These are phyloP conservation scores for Hymenoscyphus linearis DNA, from an alignment of 2,329 filamentous ascomycete species.

Conservation along the genomic window DNA sequence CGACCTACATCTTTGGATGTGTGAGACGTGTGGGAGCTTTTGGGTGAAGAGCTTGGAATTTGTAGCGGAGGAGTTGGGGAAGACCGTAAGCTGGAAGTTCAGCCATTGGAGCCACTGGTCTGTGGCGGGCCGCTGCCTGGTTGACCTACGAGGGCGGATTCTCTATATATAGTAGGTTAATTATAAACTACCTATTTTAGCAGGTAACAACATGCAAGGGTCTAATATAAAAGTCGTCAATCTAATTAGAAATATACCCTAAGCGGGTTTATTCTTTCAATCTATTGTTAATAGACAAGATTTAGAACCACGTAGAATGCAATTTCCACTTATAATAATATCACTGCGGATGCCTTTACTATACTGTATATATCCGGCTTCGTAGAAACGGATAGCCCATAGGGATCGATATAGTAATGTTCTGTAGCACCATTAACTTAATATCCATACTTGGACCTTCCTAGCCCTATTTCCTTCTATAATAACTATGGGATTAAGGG, in stretches of 20 bases:
- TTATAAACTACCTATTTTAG: not conserved
- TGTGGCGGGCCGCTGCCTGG: not conserved
- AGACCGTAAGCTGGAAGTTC: constrained; percentile 5
- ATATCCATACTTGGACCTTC: not conserved
- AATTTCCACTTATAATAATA: not conserved
- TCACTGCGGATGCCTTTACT: no score
- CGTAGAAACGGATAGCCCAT: not conserved
- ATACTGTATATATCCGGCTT: no score
- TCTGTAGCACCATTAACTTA: not conserved
- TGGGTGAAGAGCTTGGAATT: constrained; percentile 3
- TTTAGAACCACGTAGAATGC: not conserved
- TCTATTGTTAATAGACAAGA: not conserved
- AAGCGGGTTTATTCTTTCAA: not conserved
- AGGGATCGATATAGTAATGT: not conserved
- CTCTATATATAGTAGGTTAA: not conserved
- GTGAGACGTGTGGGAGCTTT: not conserved
- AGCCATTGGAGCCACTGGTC: not conserved
- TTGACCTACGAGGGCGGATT: not conserved
- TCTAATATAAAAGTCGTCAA: not conserved
- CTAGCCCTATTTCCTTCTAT: no score
- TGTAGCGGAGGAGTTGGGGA: constrained; percentile 5
- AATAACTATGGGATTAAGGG: no score
- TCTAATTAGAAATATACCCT: not conserved
- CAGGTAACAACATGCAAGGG: not conserved
- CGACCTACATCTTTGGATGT: no score